Evolutionary conservation across 768 basidiomycete genomes (phyloP).

Genomic region (Agrocybe pediades): DNA sequence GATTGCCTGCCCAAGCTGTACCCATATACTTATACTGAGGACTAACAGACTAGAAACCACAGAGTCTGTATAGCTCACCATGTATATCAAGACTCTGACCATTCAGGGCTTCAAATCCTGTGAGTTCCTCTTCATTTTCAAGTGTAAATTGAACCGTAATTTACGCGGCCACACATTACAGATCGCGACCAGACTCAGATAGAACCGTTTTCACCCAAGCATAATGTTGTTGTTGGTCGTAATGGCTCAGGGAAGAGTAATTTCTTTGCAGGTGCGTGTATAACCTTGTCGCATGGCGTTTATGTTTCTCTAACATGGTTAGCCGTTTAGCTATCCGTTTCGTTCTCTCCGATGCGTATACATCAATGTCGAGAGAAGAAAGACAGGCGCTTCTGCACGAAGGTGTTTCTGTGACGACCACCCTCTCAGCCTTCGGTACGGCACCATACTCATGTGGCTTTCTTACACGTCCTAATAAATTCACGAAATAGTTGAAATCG

Average conservation of each 20-base stretch:
- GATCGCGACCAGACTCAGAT: constrained; percentile 90
- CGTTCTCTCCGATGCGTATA: constrained; percentile 96
- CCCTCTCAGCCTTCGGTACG: constrained; percentile 86
- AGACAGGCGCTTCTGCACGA: constrained; percentile 93
- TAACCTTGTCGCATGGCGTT: not conserved
- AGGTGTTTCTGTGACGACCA: constrained; percentile 84
- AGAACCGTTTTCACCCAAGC: constrained; percentile 90
- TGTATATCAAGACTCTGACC: constrained; percentile 89
- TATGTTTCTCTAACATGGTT: not conserved
- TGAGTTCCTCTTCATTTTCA: constrained; percentile 23
- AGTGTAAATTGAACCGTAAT: constrained; percentile 4
- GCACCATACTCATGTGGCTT: not conserved
- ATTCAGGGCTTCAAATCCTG: constrained; percentile 99
- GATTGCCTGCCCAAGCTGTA: not conserved
- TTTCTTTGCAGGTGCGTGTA: constrained; percentile 87
- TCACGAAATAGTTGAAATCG: constrained; percentile 69
- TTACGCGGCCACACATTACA: constrained; percentile 24
- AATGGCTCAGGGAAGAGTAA: constrained; percentile 99
- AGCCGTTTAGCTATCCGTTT: constrained; percentile 81
- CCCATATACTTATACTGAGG: not conserved
- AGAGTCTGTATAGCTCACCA: constrained; percentile 23
- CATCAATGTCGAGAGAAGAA: constrained; percentile 92
- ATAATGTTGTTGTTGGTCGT: constrained; percentile 96
- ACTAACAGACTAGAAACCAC: not conserved
- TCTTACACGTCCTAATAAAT: constrained; percentile 2